Evolutionary conservation across 352 stramenopile genomes (phyloP).

Genomic region (Phytopythium montanum): DNA sequence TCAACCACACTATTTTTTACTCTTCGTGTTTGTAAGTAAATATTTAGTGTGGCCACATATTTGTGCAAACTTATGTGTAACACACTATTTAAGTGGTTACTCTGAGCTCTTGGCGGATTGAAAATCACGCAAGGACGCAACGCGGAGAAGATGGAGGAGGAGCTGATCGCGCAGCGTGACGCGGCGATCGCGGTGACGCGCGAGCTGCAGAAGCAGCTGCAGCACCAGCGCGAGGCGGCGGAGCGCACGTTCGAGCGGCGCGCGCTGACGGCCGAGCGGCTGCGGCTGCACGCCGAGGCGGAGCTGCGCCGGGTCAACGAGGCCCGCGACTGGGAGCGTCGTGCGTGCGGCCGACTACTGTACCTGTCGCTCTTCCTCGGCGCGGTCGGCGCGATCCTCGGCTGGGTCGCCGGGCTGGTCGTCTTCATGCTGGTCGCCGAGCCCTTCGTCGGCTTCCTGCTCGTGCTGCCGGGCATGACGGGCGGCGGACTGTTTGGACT

Average conservation of each 20-base stretch:
- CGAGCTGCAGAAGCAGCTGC: slow-evolving; percentile 64
- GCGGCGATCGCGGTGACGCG: slow-evolving; percentile 72
- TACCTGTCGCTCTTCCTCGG: slow-evolving; percentile 52
- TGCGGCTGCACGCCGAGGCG: slow-evolving; percentile 63
- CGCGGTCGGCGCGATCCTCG: slow-evolving; percentile 41
- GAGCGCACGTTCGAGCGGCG: slow-evolving; percentile 60
- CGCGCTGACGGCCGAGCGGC: slow-evolving; percentile 61
- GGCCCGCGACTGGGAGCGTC: slow-evolving; percentile 48
- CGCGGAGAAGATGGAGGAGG: slow-evolving; percentile 57
- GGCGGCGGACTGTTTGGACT: slow-evolving; percentile 39
- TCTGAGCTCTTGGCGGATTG: neutral
- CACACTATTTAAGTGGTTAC: neutral
- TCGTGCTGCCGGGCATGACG: slow-evolving; percentile 64
- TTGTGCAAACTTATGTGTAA: neutral
- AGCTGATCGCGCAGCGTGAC: slow-evolving; percentile 70
- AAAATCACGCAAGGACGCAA: too few species aligned
- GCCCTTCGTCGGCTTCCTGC: slow-evolving; percentile 58
- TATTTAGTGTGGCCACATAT: neutral
- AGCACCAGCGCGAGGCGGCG: slow-evolving; percentile 39
- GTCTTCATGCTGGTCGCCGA: slow-evolving; percentile 45
- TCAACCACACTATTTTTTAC: neutral
- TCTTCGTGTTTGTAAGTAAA: neutral
- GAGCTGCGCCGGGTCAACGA: slow-evolving; percentile 39
- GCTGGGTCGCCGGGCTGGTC: slow-evolving; percentile 45
- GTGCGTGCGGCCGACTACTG: slow-evolving; percentile 41